Percentiles rank a stretch among this genome's conserved stretches.
Evolutionary conservation across 2,329 filamentous ascomycete species (phyloP).

Genomic region (Ophiostoma perfectum): DNA sequence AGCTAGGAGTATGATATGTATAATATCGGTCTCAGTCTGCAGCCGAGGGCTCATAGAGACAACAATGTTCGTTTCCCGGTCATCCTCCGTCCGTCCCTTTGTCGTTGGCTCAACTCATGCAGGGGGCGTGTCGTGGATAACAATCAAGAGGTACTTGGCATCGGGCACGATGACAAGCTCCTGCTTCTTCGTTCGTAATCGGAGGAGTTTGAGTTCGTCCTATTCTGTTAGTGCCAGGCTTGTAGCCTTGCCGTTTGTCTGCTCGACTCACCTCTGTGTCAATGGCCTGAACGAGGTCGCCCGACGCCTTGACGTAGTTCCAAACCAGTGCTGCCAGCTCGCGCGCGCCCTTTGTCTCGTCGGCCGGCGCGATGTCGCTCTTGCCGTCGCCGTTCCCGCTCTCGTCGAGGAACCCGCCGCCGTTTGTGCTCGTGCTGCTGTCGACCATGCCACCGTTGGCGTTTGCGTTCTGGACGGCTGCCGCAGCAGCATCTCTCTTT

Average conservation of each 20-base stretch:
- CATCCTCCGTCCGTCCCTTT: background rate
- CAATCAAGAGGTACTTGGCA: conserved; percentile 69
- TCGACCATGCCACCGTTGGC: conserved; percentile 17
- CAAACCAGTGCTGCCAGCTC: conserved; percentile 72
- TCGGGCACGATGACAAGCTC: conserved; percentile 81
- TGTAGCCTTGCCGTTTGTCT: background rate
- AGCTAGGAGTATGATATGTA: no score
- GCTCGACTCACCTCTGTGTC: conserved; percentile 55
- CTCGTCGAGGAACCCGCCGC: conserved; percentile 40
- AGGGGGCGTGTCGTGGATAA: conserved; percentile 74
- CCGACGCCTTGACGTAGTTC: conserved; percentile 66
- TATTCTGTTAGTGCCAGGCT: conserved; percentile 30
- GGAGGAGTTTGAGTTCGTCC: conserved; percentile 71
- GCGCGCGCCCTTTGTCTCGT: conserved; percentile 49
- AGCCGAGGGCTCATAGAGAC: background rate
- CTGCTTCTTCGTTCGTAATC: conserved; percentile 76
- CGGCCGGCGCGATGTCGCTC: conserved; percentile 22
- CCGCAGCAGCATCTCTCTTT: conserved; percentile 22
- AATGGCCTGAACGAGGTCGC: conserved; percentile 63
- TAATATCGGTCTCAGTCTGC: no score
- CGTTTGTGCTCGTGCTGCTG: background rate
- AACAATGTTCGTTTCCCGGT: background rate
- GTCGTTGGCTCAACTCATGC: conserved; percentile 39
- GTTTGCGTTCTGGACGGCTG: background rate
- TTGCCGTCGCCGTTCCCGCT: conserved; percentile 27